These are phyloP conservation scores for Phalaenopsis aphrodite DNA, from an alignment of 106 monocot genomes.

Conservation along the genomic window DNA sequence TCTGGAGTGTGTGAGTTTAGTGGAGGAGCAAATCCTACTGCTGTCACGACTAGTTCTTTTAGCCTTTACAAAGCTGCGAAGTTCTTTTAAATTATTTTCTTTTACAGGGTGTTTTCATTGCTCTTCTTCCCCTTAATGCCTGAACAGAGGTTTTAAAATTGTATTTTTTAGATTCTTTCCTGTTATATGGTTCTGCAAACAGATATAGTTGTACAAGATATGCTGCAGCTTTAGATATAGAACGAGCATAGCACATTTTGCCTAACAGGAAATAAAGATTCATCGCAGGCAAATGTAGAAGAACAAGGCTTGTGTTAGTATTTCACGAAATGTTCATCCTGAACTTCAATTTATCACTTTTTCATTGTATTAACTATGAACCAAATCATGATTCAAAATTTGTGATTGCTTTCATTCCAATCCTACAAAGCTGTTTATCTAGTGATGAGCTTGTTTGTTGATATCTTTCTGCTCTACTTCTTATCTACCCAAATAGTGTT, in stretches of 20 bases:
- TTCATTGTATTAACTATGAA: background rate
- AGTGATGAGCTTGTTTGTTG: background rate
- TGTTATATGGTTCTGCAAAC: background rate
- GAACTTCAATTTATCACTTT: background rate
- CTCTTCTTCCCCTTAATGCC: background rate
- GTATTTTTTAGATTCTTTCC: background rate
- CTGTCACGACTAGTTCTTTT: background rate
- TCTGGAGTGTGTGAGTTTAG: background rate
- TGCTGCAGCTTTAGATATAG: background rate
- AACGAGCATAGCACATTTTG: background rate
- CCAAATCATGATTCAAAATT: background rate
- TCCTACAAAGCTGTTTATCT: background rate
- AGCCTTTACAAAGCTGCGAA: background rate
- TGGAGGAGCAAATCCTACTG: background rate
- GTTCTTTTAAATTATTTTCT: background rate
- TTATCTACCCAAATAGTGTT: background rate
- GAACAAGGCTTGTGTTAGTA: background rate
- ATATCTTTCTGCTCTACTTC: background rate
- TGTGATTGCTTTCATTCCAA: background rate
- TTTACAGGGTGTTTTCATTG: background rate
- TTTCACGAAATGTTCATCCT: background rate
- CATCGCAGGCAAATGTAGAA: background rate
- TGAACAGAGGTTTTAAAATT: background rate
- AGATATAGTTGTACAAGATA: background rate
- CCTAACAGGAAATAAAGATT: background rate